Conservation (phyloP, 2,329 filamentous ascomycete species). For the Zopfia rhizophila region DNA sequence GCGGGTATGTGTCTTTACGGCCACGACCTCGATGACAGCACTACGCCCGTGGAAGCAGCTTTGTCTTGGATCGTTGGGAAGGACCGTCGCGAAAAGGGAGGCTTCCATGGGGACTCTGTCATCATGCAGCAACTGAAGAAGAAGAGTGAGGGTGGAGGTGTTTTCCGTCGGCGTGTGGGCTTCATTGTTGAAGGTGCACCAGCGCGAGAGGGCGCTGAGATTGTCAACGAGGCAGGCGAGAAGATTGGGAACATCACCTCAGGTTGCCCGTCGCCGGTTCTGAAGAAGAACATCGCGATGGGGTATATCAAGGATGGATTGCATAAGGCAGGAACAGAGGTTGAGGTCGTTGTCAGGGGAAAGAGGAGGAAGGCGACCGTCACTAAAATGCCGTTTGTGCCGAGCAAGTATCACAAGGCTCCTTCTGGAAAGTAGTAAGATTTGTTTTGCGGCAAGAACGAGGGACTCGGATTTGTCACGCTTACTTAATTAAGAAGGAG, state of each 20-base stretch:
- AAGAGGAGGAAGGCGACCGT: constrained; percentile 79
- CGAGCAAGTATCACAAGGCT: constrained; percentile 75
- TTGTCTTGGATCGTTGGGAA: constrained; percentile 87
- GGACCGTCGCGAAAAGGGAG: constrained; percentile 73
- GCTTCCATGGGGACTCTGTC: constrained; percentile 85
- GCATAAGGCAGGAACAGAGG: constrained; percentile 85
- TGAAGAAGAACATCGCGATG: constrained; percentile 96
- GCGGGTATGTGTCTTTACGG: constrained; percentile 99
- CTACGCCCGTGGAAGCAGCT: constrained; percentile 73
- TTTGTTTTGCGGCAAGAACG: too few relatives aligned
- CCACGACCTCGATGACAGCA: constrained; percentile 89
- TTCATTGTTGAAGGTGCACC: constrained; percentile 86
- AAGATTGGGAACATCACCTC: constrained; percentile 85
- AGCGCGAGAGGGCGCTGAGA: constrained; percentile 86
- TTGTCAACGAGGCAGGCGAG: constrained; percentile 72
- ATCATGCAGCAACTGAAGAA: constrained; percentile 82
- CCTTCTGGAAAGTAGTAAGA: too few relatives aligned
- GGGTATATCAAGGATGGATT: constrained; percentile 84
- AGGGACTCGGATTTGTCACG: too few relatives aligned
- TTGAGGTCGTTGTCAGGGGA: constrained; percentile 81
- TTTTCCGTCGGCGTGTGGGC: constrained; percentile 79
- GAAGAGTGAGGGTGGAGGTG: constrained; percentile 76
- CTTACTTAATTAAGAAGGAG: too few relatives aligned
- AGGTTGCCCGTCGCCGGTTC: constrained; percentile 86
- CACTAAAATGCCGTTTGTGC: constrained; percentile 89